These are phyloP conservation scores for Ophiobolus disseminans DNA, from an alignment of 2,329 filamentous ascomycete species.

Conservation along the genomic window DNA sequence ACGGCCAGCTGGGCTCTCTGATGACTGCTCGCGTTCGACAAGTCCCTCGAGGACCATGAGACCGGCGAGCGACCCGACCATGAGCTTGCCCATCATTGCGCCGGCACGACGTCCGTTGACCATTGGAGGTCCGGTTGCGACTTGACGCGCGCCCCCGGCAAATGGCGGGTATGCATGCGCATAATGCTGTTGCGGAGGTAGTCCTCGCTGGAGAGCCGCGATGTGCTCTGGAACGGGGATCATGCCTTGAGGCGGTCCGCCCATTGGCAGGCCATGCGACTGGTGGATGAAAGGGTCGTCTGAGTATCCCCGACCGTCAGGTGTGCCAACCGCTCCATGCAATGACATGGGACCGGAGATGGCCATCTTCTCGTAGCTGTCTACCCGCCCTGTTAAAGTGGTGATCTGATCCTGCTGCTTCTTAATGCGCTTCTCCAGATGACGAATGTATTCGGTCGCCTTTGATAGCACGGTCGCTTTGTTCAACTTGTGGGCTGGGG, in stretches of 20 bases:
- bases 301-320: conserved; percentile 46
- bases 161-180: conserved; percentile 46
- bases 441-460: conserved; percentile 93
- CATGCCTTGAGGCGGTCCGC: conserved; percentile 48
- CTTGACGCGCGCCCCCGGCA: conserved; percentile 30
- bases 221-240: conserved; percentile 54
- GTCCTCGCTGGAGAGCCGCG: conserved; percentile 47
- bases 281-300: conserved; percentile 48
- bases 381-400: conserved; percentile 76
- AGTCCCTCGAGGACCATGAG: conserved; percentile 90
- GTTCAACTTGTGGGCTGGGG: conserved; percentile 89
- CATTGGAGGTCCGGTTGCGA: conserved; percentile 36
- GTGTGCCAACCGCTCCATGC: conserved; percentile 39
- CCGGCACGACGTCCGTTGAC: conserved; percentile 54
- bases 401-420: conserved; percentile 82
- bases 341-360: conserved; percentile 57
- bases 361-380: conserved; percentile 72
- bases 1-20: conserved; percentile 47
- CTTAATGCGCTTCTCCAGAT: conserved; percentile 89
- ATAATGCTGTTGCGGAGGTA: conserved; percentile 48
- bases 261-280: conserved; percentile 33
- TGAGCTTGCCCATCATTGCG: conserved; percentile 73
- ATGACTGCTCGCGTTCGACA: conserved; percentile 67
- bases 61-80: conserved; percentile 90
- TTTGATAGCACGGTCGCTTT: conserved; percentile 97